Base-by-base conservation (phyloP, 768 basidiomycete genomes). In the Russula olivacea region DNA sequence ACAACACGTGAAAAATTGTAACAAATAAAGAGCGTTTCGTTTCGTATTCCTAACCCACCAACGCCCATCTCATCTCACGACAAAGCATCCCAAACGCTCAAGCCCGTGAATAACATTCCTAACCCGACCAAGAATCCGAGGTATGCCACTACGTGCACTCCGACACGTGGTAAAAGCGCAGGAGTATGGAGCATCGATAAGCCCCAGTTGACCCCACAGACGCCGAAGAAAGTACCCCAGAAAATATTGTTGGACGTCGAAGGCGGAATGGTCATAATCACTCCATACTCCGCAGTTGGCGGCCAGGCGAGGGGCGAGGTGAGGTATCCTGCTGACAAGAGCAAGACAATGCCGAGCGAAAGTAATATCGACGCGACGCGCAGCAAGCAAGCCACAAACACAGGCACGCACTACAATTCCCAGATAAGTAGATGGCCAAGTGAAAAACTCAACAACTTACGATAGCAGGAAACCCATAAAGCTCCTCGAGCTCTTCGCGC, bases 391-490 rank as follows among this genome's bases (percentile, higher is more conserved):
- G 86, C 83, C 21, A 93, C 80, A 70, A 92, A 88, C 3, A 89
- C 84, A 0, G 91, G 91, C 34, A 93, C 89, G 65, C 79, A 79
- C 89, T 89, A 69, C 23, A 19, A 21, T n/a, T 34, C 23, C n/a
- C 14, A 15, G 11, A 21, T 23, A 48, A 48, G 12, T 12, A 23
- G 23, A 25, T 14, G 14, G 4, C 8, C 49, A 61, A 40, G 47
- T 49, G 14, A 30, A 49, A 49, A 49, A 17, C 2, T 15, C 23
- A 49, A 49, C 12, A 12, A 84, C 87, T 66, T 72, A 91, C 89
- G 51, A 93, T 84, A 43, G 87, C 78, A 3, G 91, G 87, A n/a
- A 88, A 73, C 1, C 91, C 91, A 69, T 90, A 92, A 6, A 91
- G 79, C 54, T 84, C 83, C 70, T 92, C 91, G 43, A 93, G 73